Conservation (phyloP, 2,329 filamentous ascomycete species). For the Calonectria hongkongensis region DNA sequence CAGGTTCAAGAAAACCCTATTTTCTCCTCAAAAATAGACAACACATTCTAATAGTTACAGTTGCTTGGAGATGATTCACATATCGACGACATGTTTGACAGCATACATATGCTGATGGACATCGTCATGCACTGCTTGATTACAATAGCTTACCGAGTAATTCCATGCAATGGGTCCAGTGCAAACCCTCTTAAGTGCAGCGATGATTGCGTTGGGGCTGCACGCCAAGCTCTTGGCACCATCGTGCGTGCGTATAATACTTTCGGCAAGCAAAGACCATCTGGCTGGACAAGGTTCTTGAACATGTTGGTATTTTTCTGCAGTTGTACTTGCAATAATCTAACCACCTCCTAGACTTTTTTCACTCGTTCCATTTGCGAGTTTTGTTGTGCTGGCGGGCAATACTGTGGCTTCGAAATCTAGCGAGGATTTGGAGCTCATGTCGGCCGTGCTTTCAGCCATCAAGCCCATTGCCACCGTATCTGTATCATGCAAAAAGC, state of each 20-base stretch:
- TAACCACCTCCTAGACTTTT: background rate
- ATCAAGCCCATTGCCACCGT: background rate
- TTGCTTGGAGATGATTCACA: background rate
- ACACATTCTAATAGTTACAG: background rate
- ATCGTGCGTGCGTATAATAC: conserved; percentile 2
- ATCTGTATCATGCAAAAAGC: background rate
- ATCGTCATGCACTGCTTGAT: conserved; percentile 1
- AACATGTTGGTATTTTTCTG: background rate
- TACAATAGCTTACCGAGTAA: conserved; percentile 4
- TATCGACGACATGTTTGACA: background rate
- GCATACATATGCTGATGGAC: background rate
- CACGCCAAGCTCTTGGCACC: background rate
- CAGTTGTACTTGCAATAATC: too few relatives aligned
- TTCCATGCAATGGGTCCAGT: background rate
- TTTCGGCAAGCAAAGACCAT: background rate
- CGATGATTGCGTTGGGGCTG: background rate
- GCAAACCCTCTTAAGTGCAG: conserved; percentile 5
- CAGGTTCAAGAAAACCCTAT: background rate
- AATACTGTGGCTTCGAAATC: background rate
- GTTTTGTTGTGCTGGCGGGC: background rate
- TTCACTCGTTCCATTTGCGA: background rate
- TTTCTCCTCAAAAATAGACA: too few relatives aligned
- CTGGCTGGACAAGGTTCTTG: background rate
- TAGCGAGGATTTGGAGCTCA: background rate
- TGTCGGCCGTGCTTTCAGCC: background rate